Conservation (phyloP, 2,329 filamentous ascomycete genomes). For the Claviceps citrina region DNA sequence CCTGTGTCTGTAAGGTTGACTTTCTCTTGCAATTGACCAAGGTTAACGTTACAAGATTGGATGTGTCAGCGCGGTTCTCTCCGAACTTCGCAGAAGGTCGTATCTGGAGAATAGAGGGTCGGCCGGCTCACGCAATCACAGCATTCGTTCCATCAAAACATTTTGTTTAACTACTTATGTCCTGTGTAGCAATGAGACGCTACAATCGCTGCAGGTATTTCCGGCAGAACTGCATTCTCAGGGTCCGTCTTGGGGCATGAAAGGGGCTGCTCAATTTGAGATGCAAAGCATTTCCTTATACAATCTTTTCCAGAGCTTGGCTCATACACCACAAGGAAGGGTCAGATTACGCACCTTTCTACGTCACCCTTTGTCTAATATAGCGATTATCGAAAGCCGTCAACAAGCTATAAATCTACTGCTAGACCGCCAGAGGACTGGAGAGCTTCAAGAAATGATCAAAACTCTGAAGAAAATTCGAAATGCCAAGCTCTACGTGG, state of each 20-base stretch:
- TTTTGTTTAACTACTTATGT: slow-evolving; percentile 53
- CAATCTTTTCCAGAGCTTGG: slow-evolving; percentile 62
- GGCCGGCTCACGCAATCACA: neutral
- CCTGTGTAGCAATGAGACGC: slow-evolving; percentile 68
- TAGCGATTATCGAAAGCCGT: slow-evolving; percentile 52
- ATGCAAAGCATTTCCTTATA: slow-evolving; percentile 78
- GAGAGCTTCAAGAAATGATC: slow-evolving; percentile 37
- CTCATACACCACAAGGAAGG: slow-evolving; percentile 67
- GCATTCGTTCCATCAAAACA: slow-evolving; percentile 29
- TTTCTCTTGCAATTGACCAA: neutral
- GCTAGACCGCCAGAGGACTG: slow-evolving; percentile 49
- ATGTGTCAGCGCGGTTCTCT: slow-evolving; percentile 77
- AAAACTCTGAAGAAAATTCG: slow-evolving; percentile 54
- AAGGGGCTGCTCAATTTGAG: slow-evolving; percentile 32
- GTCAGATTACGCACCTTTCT: slow-evolving; percentile 62
- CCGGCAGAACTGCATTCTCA: slow-evolving; percentile 72
- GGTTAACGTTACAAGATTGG: slow-evolving; percentile 39
- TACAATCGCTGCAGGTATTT: slow-evolving; percentile 72
- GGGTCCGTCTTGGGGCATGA: slow-evolving; percentile 52
- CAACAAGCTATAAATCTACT: slow-evolving; percentile 55
- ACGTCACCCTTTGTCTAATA: slow-evolving; percentile 57
- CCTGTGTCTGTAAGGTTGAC: slow-evolving; percentile 39
- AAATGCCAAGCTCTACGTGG: slow-evolving; percentile 55
- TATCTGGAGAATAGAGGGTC: slow-evolving; percentile 21
- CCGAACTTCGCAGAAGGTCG: slow-evolving; percentile 52